Evolutionary conservation across 225 moss, liverwort and hornwort species (phyloP), one percentile per base, ranked within the genome.

Genomic region (Anthoceros angustus): DNA sequence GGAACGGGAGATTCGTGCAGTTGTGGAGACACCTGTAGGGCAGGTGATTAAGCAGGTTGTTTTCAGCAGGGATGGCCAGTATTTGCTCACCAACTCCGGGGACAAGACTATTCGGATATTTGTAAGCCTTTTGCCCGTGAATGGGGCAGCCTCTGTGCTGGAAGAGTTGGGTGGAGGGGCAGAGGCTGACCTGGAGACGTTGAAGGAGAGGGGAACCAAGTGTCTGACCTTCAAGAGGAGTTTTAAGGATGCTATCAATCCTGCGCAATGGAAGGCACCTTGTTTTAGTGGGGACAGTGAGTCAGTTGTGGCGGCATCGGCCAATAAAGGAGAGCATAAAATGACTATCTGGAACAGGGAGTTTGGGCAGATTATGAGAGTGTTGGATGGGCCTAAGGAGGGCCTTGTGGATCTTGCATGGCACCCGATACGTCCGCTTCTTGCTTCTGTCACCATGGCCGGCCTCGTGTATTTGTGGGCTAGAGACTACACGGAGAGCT

Each of bases 301-400:
- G 69, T 89, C 84, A 72, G 91, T 98, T 66, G 84, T 98, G 72
- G 95, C 91, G 68, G 95, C 95, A 25, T 98, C 92, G 61, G 95
- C 95, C 42, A 98, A 84, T 65, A 98, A 98, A 73, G 95, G 95
- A 70, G 95, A 98, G 78, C 95, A 98, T 76, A 98, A 92, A 76
- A 98, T 98, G 41, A 88, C 87, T 72, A 87, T 98, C 63, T 98
- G 95, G 95, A 92, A 98, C 76, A 80, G 95, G 69, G 88, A 98
- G 80, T 92, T 92, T 73, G 95, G 95, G 66, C 91, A 98, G 70
- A 78, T 98, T 71, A 91, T 91, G 61, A 83, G 95, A 71, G 88
- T 98, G 73, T 83, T 98, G 65, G 95, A 98, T 76, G 95, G 95
- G 8, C 92, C 88, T 42, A 98, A 98, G 74, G 95, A 98, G 78